Conservation (phyloP, 2,329 filamentous ascomycete species). For the Trichoderma aggressivum region DNA sequence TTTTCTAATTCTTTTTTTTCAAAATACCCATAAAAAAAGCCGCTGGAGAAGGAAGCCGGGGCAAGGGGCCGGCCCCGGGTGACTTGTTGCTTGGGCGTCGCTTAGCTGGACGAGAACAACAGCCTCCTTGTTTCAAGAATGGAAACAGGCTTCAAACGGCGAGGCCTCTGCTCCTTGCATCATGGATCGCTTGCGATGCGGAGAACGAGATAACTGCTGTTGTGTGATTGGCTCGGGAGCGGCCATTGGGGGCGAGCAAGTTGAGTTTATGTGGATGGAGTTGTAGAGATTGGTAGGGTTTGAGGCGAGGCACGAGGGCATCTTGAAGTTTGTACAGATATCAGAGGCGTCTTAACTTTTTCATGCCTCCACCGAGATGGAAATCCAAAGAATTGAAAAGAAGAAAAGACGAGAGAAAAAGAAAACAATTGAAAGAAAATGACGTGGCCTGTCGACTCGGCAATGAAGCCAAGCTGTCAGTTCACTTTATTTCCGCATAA, state of each 20-base stretch:
- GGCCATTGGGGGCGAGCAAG: not conserved
- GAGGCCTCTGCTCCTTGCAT: constrained; percentile 11
- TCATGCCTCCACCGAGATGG: not conserved
- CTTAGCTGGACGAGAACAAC: constrained; percentile 1
- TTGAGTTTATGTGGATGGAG: not conserved
- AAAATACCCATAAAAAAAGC: not conserved
- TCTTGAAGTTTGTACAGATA: not conserved
- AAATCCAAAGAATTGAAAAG: not conserved
- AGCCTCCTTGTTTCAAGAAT: constrained; percentile 27
- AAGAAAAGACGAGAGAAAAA: not conserved
- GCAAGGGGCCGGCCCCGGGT: not conserved
- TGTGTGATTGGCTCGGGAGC: not conserved
- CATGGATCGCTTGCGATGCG: constrained; percentile 1
- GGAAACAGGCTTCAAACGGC: constrained; percentile 27
- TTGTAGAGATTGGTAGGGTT: not conserved
- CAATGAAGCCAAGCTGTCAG: not conserved
- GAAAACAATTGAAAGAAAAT: not conserved
- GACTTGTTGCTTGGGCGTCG: not conserved
- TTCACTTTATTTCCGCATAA: not conserved
- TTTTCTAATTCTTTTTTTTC: not conserved
- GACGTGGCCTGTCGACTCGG: not conserved
- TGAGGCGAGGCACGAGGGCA: not conserved
- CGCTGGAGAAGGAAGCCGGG: not conserved
- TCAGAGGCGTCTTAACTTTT: not conserved
- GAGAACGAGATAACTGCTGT: not conserved